Base-by-base conservation (phyloP, 257 asterid species). In the Fraxinus americana region DNA sequence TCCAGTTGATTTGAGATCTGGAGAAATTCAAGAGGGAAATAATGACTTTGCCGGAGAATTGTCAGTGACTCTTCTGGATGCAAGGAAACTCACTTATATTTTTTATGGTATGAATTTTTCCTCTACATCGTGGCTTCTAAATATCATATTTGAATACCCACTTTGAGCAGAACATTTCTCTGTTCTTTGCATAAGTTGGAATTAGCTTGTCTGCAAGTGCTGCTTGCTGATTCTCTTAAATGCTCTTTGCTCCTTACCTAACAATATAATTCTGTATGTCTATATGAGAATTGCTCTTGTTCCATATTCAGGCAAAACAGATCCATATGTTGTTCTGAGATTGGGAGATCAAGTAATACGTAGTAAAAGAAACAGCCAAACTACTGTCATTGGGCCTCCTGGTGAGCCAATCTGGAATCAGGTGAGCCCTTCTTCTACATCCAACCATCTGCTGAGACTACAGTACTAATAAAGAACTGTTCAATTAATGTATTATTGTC, bases 401-500 rank as follows among this genome's bases (percentile, higher is more conserved):
- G 98, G 99, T 63, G 91, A 94, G 83, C 99, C 99, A 63, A 96
- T 96, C 54, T 96, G 99, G 99, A 93, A 96, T 87, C 99, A 96
- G 93, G 99, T 89, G 83, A 86, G 83, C 73, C 80, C 61, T 48
- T 70, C 63, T 66, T 30, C 67, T 36, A 71, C 54, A 65, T 73
- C 36, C 57, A 39, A 7, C 21, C n/a, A 10, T 61, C 39, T 12
- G 39, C 74, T 70, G 9, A 63, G n/a, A 12, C 69, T 63, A 23
- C 69, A 63, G 11, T 59, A 14, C 69, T 25, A 0, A 25, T 63
- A 63, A 63, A 27, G 3, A 10, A 39, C 27, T 76, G n/a, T 67
- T 12, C 25, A 5, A 13, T 19, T 67, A 57, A 32, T 59, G 6
- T 65, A 73, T 77, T 73, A 75, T 73, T 39, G n/a, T 63, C 66